Percentiles rank a stretch among this genome's conserved stretches.
These are phyloP conservation scores for Verticillium albo-atrum DNA, from an alignment of 2,329 filamentous ascomycete genomes.

Conservation along the genomic window DNA sequence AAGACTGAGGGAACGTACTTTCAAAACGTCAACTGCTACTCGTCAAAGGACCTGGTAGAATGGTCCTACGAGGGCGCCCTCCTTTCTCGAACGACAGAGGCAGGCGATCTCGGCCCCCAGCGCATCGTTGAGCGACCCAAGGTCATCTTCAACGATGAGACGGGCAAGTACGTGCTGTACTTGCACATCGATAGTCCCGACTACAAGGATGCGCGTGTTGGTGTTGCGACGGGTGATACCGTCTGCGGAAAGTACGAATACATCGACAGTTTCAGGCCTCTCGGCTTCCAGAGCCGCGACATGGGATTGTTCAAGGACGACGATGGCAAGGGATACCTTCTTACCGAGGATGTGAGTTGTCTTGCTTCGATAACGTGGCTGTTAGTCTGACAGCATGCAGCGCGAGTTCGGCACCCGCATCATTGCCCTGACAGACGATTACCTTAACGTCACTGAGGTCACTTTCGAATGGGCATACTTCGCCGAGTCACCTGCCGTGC, in stretches of 20 bases:
- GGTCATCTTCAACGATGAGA: constrained; percentile 62
- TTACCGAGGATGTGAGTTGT: constrained; percentile 47
- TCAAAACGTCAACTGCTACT: constrained; percentile 65
- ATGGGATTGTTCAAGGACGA: constrained; percentile 59
- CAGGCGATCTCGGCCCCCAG: constrained; percentile 55
- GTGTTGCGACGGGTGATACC: constrained; percentile 53
- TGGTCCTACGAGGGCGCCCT: constrained; percentile 60
- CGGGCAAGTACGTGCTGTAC: constrained; percentile 62
- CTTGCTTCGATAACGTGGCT: neutral
- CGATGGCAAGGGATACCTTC: constrained; percentile 54
- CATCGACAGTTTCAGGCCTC: constrained; percentile 26
- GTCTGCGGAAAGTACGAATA: constrained; percentile 56
- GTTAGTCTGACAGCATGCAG: neutral
- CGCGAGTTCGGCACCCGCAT: constrained; percentile 35
- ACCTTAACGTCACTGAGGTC: constrained; percentile 43
- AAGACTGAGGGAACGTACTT: constrained; percentile 59
- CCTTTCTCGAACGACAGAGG: constrained; percentile 42
- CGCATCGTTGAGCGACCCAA: constrained; percentile 65
- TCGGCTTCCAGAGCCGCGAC: constrained; percentile 37
- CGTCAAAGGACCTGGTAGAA: constrained; percentile 55
- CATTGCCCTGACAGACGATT: constrained; percentile 51
- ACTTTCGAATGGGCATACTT: constrained; percentile 48
- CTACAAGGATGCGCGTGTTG: constrained; percentile 61
- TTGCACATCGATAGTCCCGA: constrained; percentile 60
- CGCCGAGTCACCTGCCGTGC: constrained; percentile 58